Percentiles rank a stretch among this genome's conserved stretches.
These are phyloP conservation scores for Neocucurbitaria cava DNA, from an alignment of 2,329 filamentous ascomycete species.

Conservation along the genomic window DNA sequence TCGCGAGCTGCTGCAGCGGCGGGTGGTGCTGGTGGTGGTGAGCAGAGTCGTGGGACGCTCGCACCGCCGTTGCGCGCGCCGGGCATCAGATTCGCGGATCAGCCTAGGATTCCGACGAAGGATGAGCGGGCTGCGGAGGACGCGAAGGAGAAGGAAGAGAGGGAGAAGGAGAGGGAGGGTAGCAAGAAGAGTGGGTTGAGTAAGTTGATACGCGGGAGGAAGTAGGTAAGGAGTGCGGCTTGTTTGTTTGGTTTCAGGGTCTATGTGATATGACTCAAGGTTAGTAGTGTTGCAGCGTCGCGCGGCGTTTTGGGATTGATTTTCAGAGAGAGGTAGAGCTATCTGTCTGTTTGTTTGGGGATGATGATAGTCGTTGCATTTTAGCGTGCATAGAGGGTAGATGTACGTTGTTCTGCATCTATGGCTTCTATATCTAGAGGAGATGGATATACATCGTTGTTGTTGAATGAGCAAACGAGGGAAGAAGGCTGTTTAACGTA, in stretches of 20 bases:
- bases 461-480: no score
- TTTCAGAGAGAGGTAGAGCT: no score
- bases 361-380: slow-evolving; percentile 9
- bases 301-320: background rate
- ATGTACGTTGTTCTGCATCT: no score
- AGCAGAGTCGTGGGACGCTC: slow-evolving; percentile 14
- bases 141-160: slow-evolving; percentile 28
- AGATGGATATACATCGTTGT: no score
- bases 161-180: slow-evolving; percentile 21
- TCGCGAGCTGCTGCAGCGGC: no score
- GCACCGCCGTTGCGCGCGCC: slow-evolving; percentile 49
- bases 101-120: slow-evolving; percentile 43
- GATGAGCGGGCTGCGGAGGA: slow-evolving; percentile 40
- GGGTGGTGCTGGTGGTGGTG: no score
- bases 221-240: no score
- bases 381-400: slow-evolving; percentile 16
- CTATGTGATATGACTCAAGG: background rate
- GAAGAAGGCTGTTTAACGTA: no score
- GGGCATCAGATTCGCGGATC: slow-evolving; percentile 69
- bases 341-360: background rate
- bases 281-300: background rate
- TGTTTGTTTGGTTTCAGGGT: no score
- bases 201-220: slow-evolving; percentile 26
- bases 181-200: slow-evolving; percentile 28
- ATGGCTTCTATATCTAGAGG: no score